These are phyloP conservation scores for Gossypium rotundifolium DNA, from an alignment of 345 rosid species.

Conservation along the genomic window DNA sequence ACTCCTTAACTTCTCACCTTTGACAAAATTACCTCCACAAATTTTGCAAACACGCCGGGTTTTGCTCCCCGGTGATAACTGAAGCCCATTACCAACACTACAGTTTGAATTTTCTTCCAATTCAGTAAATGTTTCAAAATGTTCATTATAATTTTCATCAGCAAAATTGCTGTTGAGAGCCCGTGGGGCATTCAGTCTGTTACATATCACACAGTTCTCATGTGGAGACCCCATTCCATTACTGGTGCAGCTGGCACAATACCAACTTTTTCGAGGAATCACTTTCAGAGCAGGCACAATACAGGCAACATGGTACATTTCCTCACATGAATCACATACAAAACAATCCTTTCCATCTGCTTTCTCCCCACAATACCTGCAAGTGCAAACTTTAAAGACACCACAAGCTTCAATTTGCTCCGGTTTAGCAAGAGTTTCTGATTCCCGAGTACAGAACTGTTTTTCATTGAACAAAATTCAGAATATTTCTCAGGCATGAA, in stretches of 20 bases:
- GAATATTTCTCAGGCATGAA: slow-evolving; percentile 3
- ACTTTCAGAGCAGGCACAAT: slow-evolving; percentile 60
- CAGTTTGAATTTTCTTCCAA: slow-evolving; percentile 40
- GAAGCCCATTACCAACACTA: slow-evolving; percentile 27
- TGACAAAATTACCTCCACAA: slow-evolving; percentile 43
- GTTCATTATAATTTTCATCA: slow-evolving; percentile 19
- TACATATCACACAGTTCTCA: slow-evolving; percentile 67
- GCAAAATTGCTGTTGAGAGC: slow-evolving; percentile 20
- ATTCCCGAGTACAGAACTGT: slow-evolving; percentile 33
- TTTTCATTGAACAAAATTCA: slow-evolving; percentile 17
- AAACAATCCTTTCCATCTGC: slow-evolving; percentile 60
- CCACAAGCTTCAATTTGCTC: slow-evolving; percentile 37
- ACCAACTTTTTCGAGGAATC: slow-evolving; percentile 67
- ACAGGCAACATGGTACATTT: slow-evolving; percentile 75
- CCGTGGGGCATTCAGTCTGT: slow-evolving; percentile 47
- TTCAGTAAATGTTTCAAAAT: slow-evolving; percentile 31
- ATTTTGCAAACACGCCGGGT: slow-evolving; percentile 37
- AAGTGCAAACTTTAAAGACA: slow-evolving; percentile 34
- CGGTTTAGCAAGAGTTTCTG: slow-evolving; percentile 34
- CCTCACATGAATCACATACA: slow-evolving; percentile 88
- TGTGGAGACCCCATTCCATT: slow-evolving; percentile 61
- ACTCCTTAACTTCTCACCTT: slow-evolving; percentile 40
- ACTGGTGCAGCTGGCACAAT: slow-evolving; percentile 58
- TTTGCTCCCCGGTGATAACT: slow-evolving; percentile 17
- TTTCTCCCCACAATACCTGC: slow-evolving; percentile 59